Evolutionary conservation across 2,329 filamentous ascomycete genomes (phyloP).

Genomic region (Fusarium xylarioides): DNA sequence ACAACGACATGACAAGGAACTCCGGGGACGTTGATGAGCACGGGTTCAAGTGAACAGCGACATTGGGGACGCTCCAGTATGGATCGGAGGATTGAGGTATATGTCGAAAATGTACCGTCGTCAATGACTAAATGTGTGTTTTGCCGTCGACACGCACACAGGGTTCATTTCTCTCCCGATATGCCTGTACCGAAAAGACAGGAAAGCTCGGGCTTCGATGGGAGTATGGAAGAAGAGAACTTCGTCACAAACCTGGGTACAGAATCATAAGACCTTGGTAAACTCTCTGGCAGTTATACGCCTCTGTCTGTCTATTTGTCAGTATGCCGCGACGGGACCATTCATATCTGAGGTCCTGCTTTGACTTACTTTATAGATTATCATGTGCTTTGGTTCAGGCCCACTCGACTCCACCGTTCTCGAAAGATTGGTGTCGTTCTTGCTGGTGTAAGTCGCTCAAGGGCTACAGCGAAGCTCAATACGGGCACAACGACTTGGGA

Average conservation of each 20-base stretch:
- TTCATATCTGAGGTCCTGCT: background rate
- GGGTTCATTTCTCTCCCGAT: background rate
- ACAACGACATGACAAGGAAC: background rate
- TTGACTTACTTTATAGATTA: conserved; percentile 13
- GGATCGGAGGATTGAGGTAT: background rate
- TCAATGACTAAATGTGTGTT: background rate
- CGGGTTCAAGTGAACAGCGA: conserved; percentile 3
- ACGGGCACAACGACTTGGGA: background rate
- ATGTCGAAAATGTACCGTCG: background rate
- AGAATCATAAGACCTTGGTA: background rate
- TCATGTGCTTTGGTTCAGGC: background rate
- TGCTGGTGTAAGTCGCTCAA: conserved; percentile 1
- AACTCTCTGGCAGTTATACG: background rate
- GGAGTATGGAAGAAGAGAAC: background rate
- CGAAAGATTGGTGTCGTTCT: background rate
- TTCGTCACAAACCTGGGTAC: background rate
- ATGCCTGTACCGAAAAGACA: background rate
- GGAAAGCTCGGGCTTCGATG: background rate
- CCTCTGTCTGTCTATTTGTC: conserved; percentile 4
- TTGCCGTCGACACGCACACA: background rate
- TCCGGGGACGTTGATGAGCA: background rate
- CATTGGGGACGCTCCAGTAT: background rate
- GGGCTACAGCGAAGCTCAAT: conserved; percentile 13
- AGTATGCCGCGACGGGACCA: background rate
- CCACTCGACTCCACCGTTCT: conserved; percentile 26